A percentile compares a stretch with the other conserved stretches of the same genome.
phyloP scores from a whole-genome alignment of 2,329 filamentous ascomycete genomes.

The Claviceps maximensis region DNA sequence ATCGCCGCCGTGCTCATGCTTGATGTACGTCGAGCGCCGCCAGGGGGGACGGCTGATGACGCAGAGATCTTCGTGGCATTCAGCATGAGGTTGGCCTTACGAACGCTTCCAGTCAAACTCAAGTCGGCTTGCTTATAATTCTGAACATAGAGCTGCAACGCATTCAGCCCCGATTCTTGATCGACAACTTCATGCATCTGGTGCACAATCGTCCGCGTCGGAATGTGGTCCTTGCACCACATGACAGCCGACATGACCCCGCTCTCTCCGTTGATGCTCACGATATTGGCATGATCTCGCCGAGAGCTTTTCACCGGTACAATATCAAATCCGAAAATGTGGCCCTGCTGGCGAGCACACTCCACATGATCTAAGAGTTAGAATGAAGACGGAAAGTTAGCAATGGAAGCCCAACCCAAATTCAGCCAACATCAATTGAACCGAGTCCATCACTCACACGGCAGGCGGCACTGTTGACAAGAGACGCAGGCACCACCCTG shows the following conservation, averaged over 20 bases:
- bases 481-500: conserved; percentile 65
- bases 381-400: conserved; percentile 4
- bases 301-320: conserved; percentile 80
- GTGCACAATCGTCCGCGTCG: conserved; percentile 60
- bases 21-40: conserved; percentile 40
- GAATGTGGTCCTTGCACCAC: conserved; percentile 84
- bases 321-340: conserved; percentile 80
- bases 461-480: conserved; percentile 59
- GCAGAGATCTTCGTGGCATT: conserved; percentile 43
- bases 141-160: conserved; percentile 73
- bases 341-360: conserved; percentile 75
- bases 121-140: conserved; percentile 93
- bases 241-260: conserved; percentile 76
- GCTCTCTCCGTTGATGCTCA: conserved; percentile 67
- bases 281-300: conserved; percentile 65
- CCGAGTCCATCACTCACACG: conserved; percentile 24
- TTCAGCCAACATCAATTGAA: neutral
- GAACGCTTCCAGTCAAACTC: conserved; percentile 77
- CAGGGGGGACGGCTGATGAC: conserved; percentile 14
- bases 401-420: neutral
- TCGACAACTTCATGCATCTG: conserved; percentile 64
- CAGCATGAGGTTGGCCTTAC: conserved; percentile 72
- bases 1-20: conserved; percentile 10
- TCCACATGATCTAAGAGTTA: conserved; percentile 50
- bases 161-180: conserved; percentile 53